Evolutionary conservation across 306 rosid genomes (phyloP).

Genomic region (Trifolium dubium): DNA sequence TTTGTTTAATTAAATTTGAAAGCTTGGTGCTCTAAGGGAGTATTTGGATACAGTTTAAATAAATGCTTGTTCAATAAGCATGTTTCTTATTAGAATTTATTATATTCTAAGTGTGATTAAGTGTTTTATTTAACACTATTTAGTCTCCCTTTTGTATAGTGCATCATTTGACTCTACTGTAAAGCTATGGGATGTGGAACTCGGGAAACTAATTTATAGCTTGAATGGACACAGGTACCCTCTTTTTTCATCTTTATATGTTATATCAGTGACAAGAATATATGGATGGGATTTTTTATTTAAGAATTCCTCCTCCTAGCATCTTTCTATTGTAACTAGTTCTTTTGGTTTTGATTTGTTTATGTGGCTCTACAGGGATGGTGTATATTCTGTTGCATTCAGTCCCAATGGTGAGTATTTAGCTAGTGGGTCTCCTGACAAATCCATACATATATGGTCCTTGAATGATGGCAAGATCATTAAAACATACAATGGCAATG

Average conservation of each 20-base stretch:
- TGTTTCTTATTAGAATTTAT: background rate
- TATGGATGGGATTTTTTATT: background rate
- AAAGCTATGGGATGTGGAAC: conserved; percentile 85
- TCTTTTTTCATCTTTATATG: background rate
- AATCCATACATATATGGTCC: conserved; percentile 85
- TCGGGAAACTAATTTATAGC: conserved; percentile 73
- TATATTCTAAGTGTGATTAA: no score
- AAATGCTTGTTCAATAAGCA: background rate
- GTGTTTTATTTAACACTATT: conserved; percentile 2
- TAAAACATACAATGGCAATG: conserved; percentile 79
- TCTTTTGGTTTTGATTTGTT: conserved; percentile 9
- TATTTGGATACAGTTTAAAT: background rate
- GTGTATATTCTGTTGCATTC: conserved; percentile 93
- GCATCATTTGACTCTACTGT: conserved; percentile 94
- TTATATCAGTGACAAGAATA: background rate
- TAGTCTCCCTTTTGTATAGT: conserved; percentile 51
- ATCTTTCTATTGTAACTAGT: background rate
- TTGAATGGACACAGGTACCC: conserved; percentile 85
- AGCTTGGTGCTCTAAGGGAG: background rate
- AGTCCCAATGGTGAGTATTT: conserved; percentile 92
- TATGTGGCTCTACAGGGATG: conserved; percentile 58
- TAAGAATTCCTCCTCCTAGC: background rate
- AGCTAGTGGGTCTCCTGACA: conserved; percentile 89
- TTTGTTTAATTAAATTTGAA: conserved; percentile 4
- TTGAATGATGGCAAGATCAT: conserved; percentile 88